Conservation (phyloP, 129 eudicot genomes). For the Pulicaria dysenterica region DNA sequence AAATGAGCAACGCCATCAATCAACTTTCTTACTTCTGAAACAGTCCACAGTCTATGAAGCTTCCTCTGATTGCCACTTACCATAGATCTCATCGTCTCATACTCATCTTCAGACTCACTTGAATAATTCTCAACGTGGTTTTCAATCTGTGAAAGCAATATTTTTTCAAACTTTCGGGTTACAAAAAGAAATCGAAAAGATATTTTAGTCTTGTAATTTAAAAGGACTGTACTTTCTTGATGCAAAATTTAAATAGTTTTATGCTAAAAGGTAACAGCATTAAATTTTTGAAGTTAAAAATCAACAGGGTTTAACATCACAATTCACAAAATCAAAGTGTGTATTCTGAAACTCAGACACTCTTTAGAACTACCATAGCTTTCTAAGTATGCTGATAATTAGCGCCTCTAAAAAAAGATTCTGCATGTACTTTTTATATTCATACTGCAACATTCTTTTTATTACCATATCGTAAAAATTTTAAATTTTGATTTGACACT, state of each 20-base stretch:
- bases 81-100: slow-evolving; percentile 26
- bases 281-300: no score
- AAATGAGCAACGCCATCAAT: slow-evolving; percentile 78
- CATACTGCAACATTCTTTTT: background rate
- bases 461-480: background rate
- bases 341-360: background rate
- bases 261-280: no score
- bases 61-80: slow-evolving; percentile 53
- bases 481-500: background rate
- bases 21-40: slow-evolving; percentile 70
- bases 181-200: background rate
- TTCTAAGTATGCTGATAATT: background rate
- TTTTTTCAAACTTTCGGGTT: background rate
- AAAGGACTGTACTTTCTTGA: no score
- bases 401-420: background rate
- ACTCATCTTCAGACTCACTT: slow-evolving; percentile 42
- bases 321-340: background rate
- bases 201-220: background rate
- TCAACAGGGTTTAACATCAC: no score
- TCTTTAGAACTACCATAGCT: no score
- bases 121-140: slow-evolving; percentile 26
- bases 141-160: slow-evolving; percentile 20
- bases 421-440: background rate
- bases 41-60: slow-evolving; percentile 67
- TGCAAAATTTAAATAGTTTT: no score